Percentiles rank a stretch among this genome's conserved stretches.
Evolutionary conservation across 2,329 filamentous ascomycete species (phyloP).

Genomic region (Berkeleyomyces rouxiae): DNA sequence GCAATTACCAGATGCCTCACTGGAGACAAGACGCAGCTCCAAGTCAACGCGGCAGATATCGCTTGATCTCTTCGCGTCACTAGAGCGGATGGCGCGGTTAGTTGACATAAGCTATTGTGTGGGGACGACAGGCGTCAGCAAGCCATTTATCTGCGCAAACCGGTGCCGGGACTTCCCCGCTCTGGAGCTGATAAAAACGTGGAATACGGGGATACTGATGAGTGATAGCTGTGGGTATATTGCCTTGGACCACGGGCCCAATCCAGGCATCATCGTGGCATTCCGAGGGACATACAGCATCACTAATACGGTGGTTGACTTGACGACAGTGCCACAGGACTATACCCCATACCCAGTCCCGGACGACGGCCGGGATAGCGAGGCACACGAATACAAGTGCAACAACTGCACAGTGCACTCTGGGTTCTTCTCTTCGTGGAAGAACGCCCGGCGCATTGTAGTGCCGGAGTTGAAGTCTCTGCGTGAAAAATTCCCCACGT

Average conservation of each 20-base stretch:
- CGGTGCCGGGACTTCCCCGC: slow-evolving; percentile 70
- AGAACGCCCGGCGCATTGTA: slow-evolving; percentile 51
- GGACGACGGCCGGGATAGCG: slow-evolving; percentile 22
- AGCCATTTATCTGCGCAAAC: slow-evolving; percentile 72
- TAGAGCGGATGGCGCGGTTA: slow-evolving; percentile 77
- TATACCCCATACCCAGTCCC: slow-evolving; percentile 72
- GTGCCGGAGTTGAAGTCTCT: slow-evolving; percentile 48
- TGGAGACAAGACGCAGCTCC: not conserved
- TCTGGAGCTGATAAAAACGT: slow-evolving; percentile 66
- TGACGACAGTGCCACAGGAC: slow-evolving; percentile 75
- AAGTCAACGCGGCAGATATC: slow-evolving; percentile 22
- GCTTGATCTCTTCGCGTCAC: slow-evolving; percentile 51
- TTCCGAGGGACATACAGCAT: slow-evolving; percentile 93
- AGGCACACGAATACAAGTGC: slow-evolving; percentile 36
- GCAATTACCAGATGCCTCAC: not conserved
- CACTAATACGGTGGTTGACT: slow-evolving; percentile 75
- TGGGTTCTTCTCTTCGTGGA: slow-evolving; percentile 79
- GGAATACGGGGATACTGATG: slow-evolving; percentile 76
- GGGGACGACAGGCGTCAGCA: slow-evolving; percentile 61
- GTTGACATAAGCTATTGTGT: slow-evolving; percentile 95
- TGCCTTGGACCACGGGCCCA: slow-evolving; percentile 53
- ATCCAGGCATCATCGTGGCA: slow-evolving; percentile 53
- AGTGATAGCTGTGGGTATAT: slow-evolving; percentile 91
- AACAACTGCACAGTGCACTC: slow-evolving; percentile 81
- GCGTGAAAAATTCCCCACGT: slow-evolving; percentile 45